These are phyloP conservation scores for Aspergillus neotritici DNA, from an alignment of 2,329 filamentous ascomycete genomes.

Conservation along the genomic window DNA sequence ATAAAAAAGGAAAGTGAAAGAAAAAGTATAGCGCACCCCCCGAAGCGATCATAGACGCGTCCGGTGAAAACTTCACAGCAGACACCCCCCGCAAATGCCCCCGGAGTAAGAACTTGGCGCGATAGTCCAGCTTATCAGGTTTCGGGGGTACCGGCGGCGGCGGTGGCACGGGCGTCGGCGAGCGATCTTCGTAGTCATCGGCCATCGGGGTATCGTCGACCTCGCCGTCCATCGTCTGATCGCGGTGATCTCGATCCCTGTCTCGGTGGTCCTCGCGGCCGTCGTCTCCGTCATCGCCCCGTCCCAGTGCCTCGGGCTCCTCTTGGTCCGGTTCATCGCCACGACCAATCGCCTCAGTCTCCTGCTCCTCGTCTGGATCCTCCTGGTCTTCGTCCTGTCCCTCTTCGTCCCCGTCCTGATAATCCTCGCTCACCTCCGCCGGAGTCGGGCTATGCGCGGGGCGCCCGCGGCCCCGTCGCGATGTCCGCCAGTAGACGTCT, in stretches of 20 bases:
- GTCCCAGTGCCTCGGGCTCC: too few relatives aligned
- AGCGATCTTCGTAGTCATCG: slow-evolving; percentile 22
- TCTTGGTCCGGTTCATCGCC: too few relatives aligned
- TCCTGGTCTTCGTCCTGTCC: slow-evolving; percentile 1
- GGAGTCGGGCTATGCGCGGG: slow-evolving; percentile 4
- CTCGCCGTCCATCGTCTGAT: slow-evolving; percentile 9
- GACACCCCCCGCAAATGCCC: slow-evolving; percentile 77
- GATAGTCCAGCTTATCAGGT: slow-evolving; percentile 60
- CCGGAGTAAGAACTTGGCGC: slow-evolving; percentile 61
- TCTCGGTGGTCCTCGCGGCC: background rate
- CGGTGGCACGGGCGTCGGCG: slow-evolving; percentile 33
- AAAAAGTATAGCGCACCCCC: slow-evolving; percentile 50
- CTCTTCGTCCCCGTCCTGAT: slow-evolving; percentile 1
- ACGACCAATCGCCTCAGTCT: background rate
- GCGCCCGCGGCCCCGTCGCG: slow-evolving; percentile 22
- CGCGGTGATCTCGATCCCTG: background rate
- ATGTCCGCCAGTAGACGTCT: slow-evolving; percentile 31
- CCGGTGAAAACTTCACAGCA: slow-evolving; percentile 83
- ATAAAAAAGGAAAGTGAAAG: background rate
- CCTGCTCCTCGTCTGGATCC: slow-evolving; percentile 1
- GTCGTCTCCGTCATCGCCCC: background rate
- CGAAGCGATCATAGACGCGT: slow-evolving; percentile 83
- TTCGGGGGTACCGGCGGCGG: slow-evolving; percentile 42
- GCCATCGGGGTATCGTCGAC: slow-evolving; percentile 17
- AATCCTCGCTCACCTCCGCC: slow-evolving; percentile 8